Evolutionary conservation across 352 stramenopile species (phyloP), one percentile per base, ranked within the genome.

Genomic region (Elongisporangium senticosum): DNA sequence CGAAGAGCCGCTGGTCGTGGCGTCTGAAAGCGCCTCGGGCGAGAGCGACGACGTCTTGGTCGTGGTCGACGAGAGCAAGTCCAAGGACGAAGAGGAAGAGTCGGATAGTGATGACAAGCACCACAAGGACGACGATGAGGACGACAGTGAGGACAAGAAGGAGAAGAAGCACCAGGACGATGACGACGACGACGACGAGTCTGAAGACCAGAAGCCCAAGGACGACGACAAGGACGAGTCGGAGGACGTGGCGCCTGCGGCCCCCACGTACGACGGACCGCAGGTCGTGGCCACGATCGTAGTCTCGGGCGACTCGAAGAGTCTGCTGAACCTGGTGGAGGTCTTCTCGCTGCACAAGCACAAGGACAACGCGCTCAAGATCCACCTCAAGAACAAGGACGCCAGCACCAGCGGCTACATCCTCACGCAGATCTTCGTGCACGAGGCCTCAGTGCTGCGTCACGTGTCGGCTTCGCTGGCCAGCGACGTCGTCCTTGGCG

Each of bases 321-420:
- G 64, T 40, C 37, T 79, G 51, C 56, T 79, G 8, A 52, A 73
- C 4, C 55, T 64, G 7, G 62, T 75, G 28, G 61, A 72, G 20
- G 68, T 76, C 26, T 57, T 49, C 53, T 62, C 74, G 1, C 55
- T 83, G 43, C 66, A 83, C 37, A 61, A 72, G 15, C 67, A 64
- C 8, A 64, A 64, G 28, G 56, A 70, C 20, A 69, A 89, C 51
- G 76, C 67, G 17, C 59, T 89, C 22, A 81, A 79, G 47, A 54
- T 75, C 39, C 63, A 62, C 8, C 61, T 86, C 58, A 79, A 75
- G 61, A 86, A 89, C 67, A 60, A 76, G 63, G 67, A 85, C 55
- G 70, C 72, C 11, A 55, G 75, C 40, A 62, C 62, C 14, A 56
- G 64, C 14, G 68, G 73, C 0, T 67, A 69, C 20, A 51, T 83